Conservation (phyloP, 495 filamentous ascomycete species). For the Trichoderma asperelloides region DNA sequence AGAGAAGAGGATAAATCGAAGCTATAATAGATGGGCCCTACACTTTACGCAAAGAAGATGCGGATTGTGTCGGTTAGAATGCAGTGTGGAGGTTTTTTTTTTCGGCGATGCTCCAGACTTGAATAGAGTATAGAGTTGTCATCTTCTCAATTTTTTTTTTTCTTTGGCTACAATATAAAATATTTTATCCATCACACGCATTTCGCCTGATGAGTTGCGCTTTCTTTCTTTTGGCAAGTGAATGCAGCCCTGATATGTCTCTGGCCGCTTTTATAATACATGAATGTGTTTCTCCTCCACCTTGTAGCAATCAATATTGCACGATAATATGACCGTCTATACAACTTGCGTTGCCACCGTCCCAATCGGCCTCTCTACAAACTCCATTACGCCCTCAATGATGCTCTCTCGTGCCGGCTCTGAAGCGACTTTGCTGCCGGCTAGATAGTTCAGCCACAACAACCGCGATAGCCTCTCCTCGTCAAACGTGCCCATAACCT, state of each 20-base stretch:
- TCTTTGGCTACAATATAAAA: neutral
- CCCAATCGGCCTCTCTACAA: conserved; percentile 83
- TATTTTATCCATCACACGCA: neutral
- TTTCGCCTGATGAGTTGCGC: neutral
- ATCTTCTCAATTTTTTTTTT: neutral
- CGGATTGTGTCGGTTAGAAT: neutral
- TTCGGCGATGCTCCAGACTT: neutral
- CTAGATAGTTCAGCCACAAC: conserved; percentile 86
- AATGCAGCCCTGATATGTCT: neutral
- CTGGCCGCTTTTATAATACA: neutral
- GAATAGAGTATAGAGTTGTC: neutral
- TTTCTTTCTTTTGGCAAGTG: neutral
- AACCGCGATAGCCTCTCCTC: conserved; percentile 75
- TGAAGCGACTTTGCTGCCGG: conserved; percentile 77
- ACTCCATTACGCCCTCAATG: conserved; percentile 76
- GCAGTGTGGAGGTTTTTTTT: no score
- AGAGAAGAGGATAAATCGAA: neutral
- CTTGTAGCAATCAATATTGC: neutral
- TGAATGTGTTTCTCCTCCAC: neutral
- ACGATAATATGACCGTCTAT: conserved; percentile 9
- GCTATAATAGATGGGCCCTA: neutral
- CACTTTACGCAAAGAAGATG: neutral
- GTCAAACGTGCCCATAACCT: conserved; percentile 51
- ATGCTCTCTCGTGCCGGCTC: conserved; percentile 72
- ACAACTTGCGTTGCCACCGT: conserved; percentile 69